Evolutionary conservation across 805 yeast genomes (phyloP), one percentile per base, ranked within the genome.

Genomic region (Yarrowia bubula): DNA sequence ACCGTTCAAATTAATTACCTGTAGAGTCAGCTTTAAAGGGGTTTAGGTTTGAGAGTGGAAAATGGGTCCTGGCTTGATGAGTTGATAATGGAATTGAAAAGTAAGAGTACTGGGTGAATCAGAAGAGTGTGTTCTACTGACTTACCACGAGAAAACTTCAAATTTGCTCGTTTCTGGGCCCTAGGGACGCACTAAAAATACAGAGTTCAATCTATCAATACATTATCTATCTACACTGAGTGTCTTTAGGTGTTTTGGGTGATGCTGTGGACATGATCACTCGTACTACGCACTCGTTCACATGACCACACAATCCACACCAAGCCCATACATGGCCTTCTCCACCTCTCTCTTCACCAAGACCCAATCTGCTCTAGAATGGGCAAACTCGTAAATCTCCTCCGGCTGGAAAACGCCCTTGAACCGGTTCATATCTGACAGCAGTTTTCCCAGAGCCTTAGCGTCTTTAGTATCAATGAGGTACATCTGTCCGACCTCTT

Each of bases 251-350:
- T n/a, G n/a, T n/a, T n/a, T n/a, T 41, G 18, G n/a, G 33, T 18
- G n/a, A n/a, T n/a, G n/a, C 5, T 22, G 28, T 22, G 28, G 28
- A 5, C 5, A 3, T 5, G 28, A 3, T 22, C 28, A 22, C 38
- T 35, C 38, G 38, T 35, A 8, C 13, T 11, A 4, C 13, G 38
- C 38, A 35, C 38, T 35, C 38, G 38, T 35, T 22, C 38, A 55
- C 31, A 11, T 15, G 46, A 90, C 78, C 0, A 74, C 69, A 78
- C 97, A 92, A 71, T 92, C 97, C 37, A 55, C 61, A 7, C 78
- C 92, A 64, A 93, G 80, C 0, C 99, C 98, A 72, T 92, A 95
- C 86, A 95, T 89, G n/a, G 90, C 92, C 74, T 88, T 90, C 75
- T 93, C 98, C 9, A 93, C 98, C 66, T 88, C 89, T 67, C 82